Evolutionary conservation across 176 grass and related monocot genomes (phyloP).

Genomic region (Luzula sylvatica): DNA sequence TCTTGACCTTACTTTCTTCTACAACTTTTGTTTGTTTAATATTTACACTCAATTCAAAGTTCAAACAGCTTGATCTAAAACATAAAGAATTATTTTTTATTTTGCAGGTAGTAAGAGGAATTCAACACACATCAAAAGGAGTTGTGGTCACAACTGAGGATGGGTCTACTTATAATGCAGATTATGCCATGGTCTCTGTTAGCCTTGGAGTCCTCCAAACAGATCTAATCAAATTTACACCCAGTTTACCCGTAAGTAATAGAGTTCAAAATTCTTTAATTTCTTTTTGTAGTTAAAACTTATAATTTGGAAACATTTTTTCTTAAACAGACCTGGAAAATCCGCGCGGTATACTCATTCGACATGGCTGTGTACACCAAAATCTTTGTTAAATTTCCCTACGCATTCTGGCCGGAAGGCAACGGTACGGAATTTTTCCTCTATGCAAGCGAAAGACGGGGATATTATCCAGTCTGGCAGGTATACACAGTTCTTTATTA

Average conservation of each 20-base stretch:
- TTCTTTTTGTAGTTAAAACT: neutral
- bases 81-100: neutral
- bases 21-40: too few relatives aligned
- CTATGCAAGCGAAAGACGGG: slow-evolving; percentile 39
- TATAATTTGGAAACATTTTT: neutral
- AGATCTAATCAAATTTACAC: slow-evolving; percentile 47
- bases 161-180: slow-evolving; percentile 26
- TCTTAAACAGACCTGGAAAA: slow-evolving; percentile 31
- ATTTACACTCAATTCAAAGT: too few relatives aligned
- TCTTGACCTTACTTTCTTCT: neutral
- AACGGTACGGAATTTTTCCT: slow-evolving; percentile 51
- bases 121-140: slow-evolving; percentile 4
- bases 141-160: slow-evolving; percentile 41
- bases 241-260: slow-evolving; percentile 35
- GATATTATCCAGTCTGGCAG: slow-evolving; percentile 57
- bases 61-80: neutral
- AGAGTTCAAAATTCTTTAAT: neutral
- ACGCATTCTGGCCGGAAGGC: slow-evolving; percentile 47
- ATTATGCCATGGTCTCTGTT: slow-evolving; percentile 42
- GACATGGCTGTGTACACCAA: slow-evolving; percentile 68
- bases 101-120: slow-evolving; percentile 33
- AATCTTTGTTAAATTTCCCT: slow-evolving; percentile 62
- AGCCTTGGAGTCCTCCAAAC: slow-evolving; percentile 58
- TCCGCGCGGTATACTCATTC: slow-evolving; percentile 39
- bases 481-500: slow-evolving; percentile 6